Percentiles rank a stretch among this genome's conserved stretches.
phyloP scores from a whole-genome alignment of 345 rosid species.

The Pistacia atlantica region DNA sequence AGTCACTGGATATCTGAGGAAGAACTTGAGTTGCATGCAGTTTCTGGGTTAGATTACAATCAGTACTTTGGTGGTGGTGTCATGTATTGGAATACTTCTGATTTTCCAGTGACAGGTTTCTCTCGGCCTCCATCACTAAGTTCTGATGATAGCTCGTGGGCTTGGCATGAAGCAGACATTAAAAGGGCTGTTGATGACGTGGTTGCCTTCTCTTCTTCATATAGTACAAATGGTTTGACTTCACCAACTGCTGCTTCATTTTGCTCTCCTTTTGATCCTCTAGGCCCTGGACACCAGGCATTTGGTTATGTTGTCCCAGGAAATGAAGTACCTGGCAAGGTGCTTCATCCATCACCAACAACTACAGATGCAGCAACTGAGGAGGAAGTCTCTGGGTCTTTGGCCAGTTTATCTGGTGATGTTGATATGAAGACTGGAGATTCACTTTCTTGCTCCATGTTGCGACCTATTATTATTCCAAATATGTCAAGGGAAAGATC shows the following conservation, averaged over 20 bases:
- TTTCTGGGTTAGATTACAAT: constrained; percentile 88
- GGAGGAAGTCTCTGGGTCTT: constrained; percentile 72
- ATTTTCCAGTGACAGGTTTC: constrained; percentile 77
- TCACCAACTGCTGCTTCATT: constrained; percentile 92
- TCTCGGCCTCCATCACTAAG: constrained; percentile 97
- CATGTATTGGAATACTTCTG: constrained; percentile 98
- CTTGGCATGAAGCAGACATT: constrained; percentile 98
- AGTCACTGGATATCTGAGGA: constrained; percentile 91
- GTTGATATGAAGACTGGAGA: constrained; percentile 72
- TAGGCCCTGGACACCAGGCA: constrained; percentile 78
- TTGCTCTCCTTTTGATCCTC: constrained; percentile 87
- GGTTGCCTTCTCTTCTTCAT: constrained; percentile 96
- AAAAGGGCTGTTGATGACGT: constrained; percentile 93
- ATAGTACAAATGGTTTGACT: constrained; percentile 87
- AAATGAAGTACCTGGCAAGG: constrained; percentile 75
- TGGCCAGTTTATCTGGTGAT: constrained; percentile 59
- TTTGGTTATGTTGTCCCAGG: constrained; percentile 85
- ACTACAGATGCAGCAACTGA: constrained; percentile 55
- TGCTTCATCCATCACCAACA: constrained; percentile 58
- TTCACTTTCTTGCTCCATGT: constrained; percentile 76
- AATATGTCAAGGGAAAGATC: constrained; percentile 66
- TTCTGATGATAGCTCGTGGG: constrained; percentile 98
- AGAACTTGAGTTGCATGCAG: constrained; percentile 79
- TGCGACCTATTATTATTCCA: constrained; percentile 93
- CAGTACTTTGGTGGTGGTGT: constrained; percentile 97